Evolutionary conservation across 768 basidiomycete species (phyloP).

Genomic region (Psilocybe cyanescens): DNA sequence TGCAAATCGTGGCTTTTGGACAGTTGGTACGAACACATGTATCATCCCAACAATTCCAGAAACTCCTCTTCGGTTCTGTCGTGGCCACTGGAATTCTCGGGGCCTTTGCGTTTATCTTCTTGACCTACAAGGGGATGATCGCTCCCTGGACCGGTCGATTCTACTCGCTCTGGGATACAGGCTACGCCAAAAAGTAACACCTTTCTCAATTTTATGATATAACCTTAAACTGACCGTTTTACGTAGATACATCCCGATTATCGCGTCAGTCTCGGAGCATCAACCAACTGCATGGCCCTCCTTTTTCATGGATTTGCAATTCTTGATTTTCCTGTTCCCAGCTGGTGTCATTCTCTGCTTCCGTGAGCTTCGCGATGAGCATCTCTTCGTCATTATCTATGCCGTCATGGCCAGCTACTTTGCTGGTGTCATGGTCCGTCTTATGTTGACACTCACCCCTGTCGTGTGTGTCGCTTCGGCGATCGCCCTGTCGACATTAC

Average conservation of each 20-base stretch:
- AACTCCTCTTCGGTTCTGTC: conserved; percentile 72
- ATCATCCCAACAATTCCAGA: conserved; percentile 90
- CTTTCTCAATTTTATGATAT: conserved; percentile 15
- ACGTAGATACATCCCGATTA: conserved; percentile 89
- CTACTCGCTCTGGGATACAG: conserved; percentile 99
- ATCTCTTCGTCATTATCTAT: conserved; percentile 98
- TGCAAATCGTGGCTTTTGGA: conserved; percentile 95
- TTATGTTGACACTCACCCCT: conserved; percentile 97
- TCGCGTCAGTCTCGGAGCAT: conserved; percentile 98
- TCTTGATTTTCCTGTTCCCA: conserved; percentile 97
- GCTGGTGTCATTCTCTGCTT: conserved; percentile 95
- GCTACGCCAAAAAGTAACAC: conserved; percentile 93
- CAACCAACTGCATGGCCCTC: conserved; percentile 99
- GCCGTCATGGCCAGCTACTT: conserved; percentile 96
- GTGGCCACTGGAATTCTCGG: conserved; percentile 75
- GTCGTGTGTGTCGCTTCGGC: conserved; percentile 95
- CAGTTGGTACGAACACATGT: conserved; percentile 89
- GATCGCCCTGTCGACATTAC: conserved; percentile 83
- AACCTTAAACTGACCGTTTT: conserved; percentile 10
- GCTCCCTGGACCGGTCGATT: conserved; percentile 99
- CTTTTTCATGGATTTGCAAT: conserved; percentile 99
- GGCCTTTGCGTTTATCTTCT: conserved; percentile 68
- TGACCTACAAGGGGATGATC: conserved; percentile 94
- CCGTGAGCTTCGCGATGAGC: conserved; percentile 93
- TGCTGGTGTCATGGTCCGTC: conserved; percentile 98